Percentiles rank a stretch among this genome's conserved stretches.
Evolutionary conservation across 2,329 filamentous ascomycete species (phyloP).

Genomic region (Aspergillus tamarii): DNA sequence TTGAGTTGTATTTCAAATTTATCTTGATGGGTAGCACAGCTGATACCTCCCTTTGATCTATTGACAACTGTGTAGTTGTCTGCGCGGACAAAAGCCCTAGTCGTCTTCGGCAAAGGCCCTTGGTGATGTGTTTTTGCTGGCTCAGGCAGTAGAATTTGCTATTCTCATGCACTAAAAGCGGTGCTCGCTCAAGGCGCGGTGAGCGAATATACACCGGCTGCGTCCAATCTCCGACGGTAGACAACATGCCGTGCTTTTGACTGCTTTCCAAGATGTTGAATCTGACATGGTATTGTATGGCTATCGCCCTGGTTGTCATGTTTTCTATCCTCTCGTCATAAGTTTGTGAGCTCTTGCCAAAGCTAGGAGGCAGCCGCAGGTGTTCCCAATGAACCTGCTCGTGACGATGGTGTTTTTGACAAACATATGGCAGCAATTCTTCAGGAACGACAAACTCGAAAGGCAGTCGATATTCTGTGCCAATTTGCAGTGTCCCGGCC

Average conservation of each 20-base stretch:
- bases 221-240: slow-evolving; percentile 11
- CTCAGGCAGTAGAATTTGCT: slow-evolving; percentile 13
- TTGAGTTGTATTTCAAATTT: slow-evolving; percentile 15
- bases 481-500: background rate
- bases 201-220: slow-evolving; percentile 18
- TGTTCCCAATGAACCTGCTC: slow-evolving; percentile 20
- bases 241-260: background rate
- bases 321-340: background rate
- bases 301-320: slow-evolving; percentile 12
- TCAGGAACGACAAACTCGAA: slow-evolving; percentile 23
- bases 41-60: background rate
- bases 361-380: slow-evolving; percentile 19
- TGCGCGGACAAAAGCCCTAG: slow-evolving; percentile 9
- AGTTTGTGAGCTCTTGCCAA: slow-evolving; percentile 1
- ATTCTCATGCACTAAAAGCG: slow-evolving; percentile 7
- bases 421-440: slow-evolving; percentile 19
- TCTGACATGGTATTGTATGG: slow-evolving; percentile 14
- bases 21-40: slow-evolving; percentile 6
- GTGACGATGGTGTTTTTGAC: slow-evolving; percentile 17
- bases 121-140: slow-evolving; percentile 7
- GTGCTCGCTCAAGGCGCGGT: slow-evolving; percentile 14
- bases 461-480: slow-evolving; percentile 8
- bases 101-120: slow-evolving; percentile 7
- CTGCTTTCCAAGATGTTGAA: slow-evolving; percentile 7
- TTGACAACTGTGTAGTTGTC: slow-evolving; percentile 1